Base-by-base conservation (phyloP, 371 early-diverging fungal species). In the Actinomortierella ambigua region DNA sequence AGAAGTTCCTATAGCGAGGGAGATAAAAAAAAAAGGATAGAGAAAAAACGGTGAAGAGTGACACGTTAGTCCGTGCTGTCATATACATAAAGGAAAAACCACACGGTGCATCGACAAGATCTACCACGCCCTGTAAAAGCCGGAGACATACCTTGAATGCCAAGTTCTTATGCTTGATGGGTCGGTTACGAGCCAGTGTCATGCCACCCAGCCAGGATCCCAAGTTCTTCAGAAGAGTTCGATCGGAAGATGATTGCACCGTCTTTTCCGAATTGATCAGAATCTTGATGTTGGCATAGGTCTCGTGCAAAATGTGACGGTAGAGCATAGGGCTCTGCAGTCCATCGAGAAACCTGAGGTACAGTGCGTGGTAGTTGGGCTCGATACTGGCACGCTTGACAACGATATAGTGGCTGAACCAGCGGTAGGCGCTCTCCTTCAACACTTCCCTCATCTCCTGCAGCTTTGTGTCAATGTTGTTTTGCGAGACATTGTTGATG, bases 191-290 rank as follows among this genome's bases (percentile, higher is more conserved):
- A n/a, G 95, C 96, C 11, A 99, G 69, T 1, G 99, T 97, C 71
- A 98, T 85, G n/a, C 89, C 88, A 44, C 99, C 99, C 6, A 99
- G 85, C 99, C 99, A 99, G 9, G 93, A 85, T 24, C 98, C 99
- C 34, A 98, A 79, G 69, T 96, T 98, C 78, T 97, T 98, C 40
- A 99, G 76, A 34, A 94, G 81, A 11, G 90, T 84, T 11, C 98
- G 85, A 60, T 99, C 98, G 2, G 89, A 84, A 0, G 96, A 92
- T 41, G 95, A 95, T 51, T 89, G 89, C 15, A 94, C 85, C 1
- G 98, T 97, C 53, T 93, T 94, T 61, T 96, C 95, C 1, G 97
- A 93, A 57, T 97, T 94, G 28, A 99, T 79, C 41, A 98, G 77
- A 2, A 91, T 87, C 49, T 89, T 82, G 70, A 97, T 94, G 68